Base-by-base conservation (phyloP, 139 green algal genomes). In the Chlorella sorokiniana region DNA sequence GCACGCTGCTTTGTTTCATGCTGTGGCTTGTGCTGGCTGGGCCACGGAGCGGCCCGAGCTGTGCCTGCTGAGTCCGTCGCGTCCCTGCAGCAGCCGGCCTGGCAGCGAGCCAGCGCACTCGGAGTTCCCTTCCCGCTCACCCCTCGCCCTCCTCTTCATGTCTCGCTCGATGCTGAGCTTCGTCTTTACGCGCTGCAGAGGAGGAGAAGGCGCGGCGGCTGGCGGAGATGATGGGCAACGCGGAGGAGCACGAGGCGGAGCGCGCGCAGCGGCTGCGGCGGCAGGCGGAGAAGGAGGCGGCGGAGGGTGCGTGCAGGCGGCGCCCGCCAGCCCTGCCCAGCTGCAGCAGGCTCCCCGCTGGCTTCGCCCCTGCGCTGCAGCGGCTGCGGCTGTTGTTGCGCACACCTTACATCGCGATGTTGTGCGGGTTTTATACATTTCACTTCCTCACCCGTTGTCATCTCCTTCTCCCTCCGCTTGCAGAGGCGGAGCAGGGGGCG, bases 161-260 rank as follows among this genome's bases (percentile, higher is more conserved):
- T 16, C 48, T 56, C 48, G 48, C 48, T n/a, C n/a, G n/a, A n/a
- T n/a, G n/a, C n/a, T n/a, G n/a, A n/a, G n/a, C 3, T 42, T 1
- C 31, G 2, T 23, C 22, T 44, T 4, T 69, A n/a, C 14, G 31
- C 40, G 31, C 44, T n/a, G 67, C 40, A 74, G 67, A 94, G 62
- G 93, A 96, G 84, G 94, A 98, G 88, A 89, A 82, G 81, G 80
- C 82, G 25, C 38, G 51, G 59, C 82, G 87, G 61, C 88, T 98
- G 62, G 92, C 91, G 25, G 93, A 97, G 87, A 98, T 98, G 95
- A 86, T 86, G 81, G 83, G 78, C 56, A 91, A 97, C 73, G 95
- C 95, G 2, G 68, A 87, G 31, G 78, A 89, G 78, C 92, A 97
- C 75, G 92, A 98, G 27, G 69, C 86, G 76, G 67, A 88, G 51